Base-by-base conservation (phyloP, 257 asterid genomes). In the Handroanthus guayacan region DNA sequence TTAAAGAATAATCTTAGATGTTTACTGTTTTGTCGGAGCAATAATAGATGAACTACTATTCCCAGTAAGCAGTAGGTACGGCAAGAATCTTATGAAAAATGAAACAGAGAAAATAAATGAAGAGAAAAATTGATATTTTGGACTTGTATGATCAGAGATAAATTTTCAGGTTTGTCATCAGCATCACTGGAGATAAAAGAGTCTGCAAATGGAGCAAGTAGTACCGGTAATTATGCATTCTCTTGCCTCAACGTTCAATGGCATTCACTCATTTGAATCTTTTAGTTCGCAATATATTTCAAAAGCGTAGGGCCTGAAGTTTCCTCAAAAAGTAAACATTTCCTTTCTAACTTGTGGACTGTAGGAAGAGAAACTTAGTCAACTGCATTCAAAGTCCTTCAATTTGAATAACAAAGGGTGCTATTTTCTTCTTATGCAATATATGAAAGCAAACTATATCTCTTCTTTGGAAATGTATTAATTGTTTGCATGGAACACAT, bases 111-210 rank as follows among this genome's bases (percentile, higher is more conserved):
- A 66, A 10, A 13, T 43, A 13, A n/a, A 70, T 14, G 58, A 36
- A 56, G 66, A 61, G 31, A 31, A n/a, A 20, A 8, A 44, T 12
- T 4, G 18, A 11, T 20, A 20, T 74, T 79, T 75, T 71, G 18
- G 9, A 61, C 31, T 25, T 25, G 31, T 25, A 65, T 63, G 45
- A 13, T 44, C 65, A 56, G 60, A 72, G 57, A 62, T 78, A 43
- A 72, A 9, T n/a, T 81, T 65, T 74, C 94, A 95, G 99, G 99
- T 57, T 67, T 92, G 78, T 95, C 99, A 57, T 88, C 98, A 9
- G 99, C 97, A 8, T 87, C 99, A 12, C 82, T 95, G 81, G 90
- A 91, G 85, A 92, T 95, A 75, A 81, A 79, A 66, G 91, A 91
- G 50, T 70, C 88, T 62, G 85, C 75, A 18, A 81, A 85, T 75